Base-by-base conservation (phyloP, 2,329 filamentous ascomycete species). In the Alternaria incomplexa region DNA sequence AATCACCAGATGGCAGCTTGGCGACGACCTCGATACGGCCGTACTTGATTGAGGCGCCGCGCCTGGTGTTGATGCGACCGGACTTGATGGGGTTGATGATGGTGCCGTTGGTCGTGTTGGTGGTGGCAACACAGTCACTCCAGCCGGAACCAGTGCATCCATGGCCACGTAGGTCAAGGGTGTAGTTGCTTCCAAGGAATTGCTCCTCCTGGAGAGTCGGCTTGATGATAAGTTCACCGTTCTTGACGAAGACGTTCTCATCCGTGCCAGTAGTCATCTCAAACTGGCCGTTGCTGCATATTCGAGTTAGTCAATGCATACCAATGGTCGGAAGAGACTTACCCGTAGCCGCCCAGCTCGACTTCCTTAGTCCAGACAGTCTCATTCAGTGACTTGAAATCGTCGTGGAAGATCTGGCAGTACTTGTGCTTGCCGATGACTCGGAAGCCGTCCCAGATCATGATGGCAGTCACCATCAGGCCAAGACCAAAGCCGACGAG, bases 11-110 rank as follows among this genome's bases (percentile, higher is more conserved):
- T 5, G 93, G 92, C 26, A 96, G 82, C 80, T 90, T 90, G 25
- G 93, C 93, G 2, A 86, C 89, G 6, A 96, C 92, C 77, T 96
- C 91, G 56, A 96, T 86, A 46, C 91, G 90, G 51, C 93, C 93
- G 76, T 92, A 96, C 80, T 89, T 92, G 83, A 96, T 92, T 15
- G 82, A 85, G 7, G 88, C 88, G 15, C 90, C 88, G 46, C 87
- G 87, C 75, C 87, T 90, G 60, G 91, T 94, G 81, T 90, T 91
- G 81, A 96, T 88, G 64, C 93, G 90, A 7, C 88, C 93, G 1
- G 93, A 95, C 71, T 88, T 90, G 65, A 91, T 88, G 0, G 93
- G 93, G 36, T 92, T 92, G 40, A 96, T 87, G 65, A 95, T 90
- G 59, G 88, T 91, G 12, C 89, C 86, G 76, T 94, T 93, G 11